These are phyloP conservation scores for Leishmania braziliensis DNA, from an alignment of 208 protist genomes.

Conservation along the genomic window DNA sequence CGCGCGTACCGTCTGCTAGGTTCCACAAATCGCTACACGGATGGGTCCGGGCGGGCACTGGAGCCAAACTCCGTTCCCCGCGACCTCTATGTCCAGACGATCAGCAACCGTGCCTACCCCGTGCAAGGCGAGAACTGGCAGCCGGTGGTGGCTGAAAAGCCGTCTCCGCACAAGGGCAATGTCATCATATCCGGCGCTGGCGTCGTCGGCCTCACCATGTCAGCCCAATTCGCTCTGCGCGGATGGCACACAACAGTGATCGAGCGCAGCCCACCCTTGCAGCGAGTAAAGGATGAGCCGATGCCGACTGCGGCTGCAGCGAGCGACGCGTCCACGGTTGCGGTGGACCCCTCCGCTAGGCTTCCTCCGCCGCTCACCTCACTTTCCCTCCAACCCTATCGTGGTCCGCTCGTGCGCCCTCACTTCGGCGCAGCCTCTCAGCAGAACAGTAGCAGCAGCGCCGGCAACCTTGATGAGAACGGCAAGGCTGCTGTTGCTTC, in stretches of 20 bases:
- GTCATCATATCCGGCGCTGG: conserved; percentile 87
- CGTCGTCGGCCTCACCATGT: conserved; percentile 77
- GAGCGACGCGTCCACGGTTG: neutral
- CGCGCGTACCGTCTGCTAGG: conserved; percentile 48
- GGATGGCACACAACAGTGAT: conserved; percentile 91
- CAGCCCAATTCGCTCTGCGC: conserved; percentile 68
- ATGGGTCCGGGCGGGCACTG: conserved; percentile 75
- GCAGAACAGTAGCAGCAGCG: conserved; percentile 1
- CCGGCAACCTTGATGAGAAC: neutral
- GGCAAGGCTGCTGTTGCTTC: neutral
- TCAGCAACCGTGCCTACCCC: conserved; percentile 90
- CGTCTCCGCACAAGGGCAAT: conserved; percentile 84
- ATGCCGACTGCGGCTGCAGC: conserved; percentile 8
- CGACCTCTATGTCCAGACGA: conserved; percentile 77
- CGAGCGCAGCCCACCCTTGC: conserved; percentile 50
- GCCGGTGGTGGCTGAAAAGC: conserved; percentile 58
- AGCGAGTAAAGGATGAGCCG: conserved; percentile 15
- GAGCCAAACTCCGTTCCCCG: conserved; percentile 56
- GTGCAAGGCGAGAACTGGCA: conserved; percentile 80
- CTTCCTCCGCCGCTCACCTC: neutral
- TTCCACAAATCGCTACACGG: conserved; percentile 89
- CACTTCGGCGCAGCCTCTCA: conserved; percentile 18
- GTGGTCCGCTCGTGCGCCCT: conserved; percentile 25
- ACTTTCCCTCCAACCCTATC: conserved; percentile 2
- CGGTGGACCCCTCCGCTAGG: neutral